phyloP scores from a whole-genome alignment of 2,329 filamentous ascomycete species.

The Epichloe aotearoae region DNA sequence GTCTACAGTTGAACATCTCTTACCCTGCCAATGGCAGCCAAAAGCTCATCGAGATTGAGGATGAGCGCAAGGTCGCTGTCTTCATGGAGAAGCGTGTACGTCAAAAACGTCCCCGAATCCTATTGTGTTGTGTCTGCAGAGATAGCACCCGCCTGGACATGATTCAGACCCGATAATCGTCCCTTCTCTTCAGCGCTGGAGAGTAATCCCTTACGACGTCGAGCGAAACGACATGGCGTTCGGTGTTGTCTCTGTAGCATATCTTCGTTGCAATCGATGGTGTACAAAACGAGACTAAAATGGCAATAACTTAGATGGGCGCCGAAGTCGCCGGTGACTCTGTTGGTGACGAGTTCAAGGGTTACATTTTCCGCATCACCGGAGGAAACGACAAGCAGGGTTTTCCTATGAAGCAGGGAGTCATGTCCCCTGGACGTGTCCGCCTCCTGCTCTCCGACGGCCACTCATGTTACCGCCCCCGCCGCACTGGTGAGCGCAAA shows the following conservation, averaged over 20 bases:
- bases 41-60: conserved; percentile 97
- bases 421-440: conserved; percentile 98
- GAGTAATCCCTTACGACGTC: neutral
- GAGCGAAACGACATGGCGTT: neutral
- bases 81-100: conserved; percentile 96
- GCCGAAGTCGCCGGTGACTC: conserved; percentile 86
- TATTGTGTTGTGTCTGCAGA: neutral
- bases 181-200: neutral
- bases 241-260: neutral
- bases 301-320: conserved; percentile 50
- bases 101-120: conserved; percentile 13
- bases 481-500: conserved; percentile 97
- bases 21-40: conserved; percentile 99
- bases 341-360: conserved; percentile 98
- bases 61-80: conserved; percentile 97
- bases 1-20: conserved; percentile 48
- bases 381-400: conserved; percentile 99
- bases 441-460: conserved; percentile 88
- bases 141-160: neutral
- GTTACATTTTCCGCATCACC: conserved; percentile 99
- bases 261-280: neutral
- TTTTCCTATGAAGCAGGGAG: conserved; percentile 99
- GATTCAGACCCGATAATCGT: neutral
- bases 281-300: conserved; percentile 17
- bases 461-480: conserved; percentile 98